These are phyloP conservation scores for Zoysia japonica DNA, from an alignment of 176 grass and related monocot species.

Conservation along the genomic window DNA sequence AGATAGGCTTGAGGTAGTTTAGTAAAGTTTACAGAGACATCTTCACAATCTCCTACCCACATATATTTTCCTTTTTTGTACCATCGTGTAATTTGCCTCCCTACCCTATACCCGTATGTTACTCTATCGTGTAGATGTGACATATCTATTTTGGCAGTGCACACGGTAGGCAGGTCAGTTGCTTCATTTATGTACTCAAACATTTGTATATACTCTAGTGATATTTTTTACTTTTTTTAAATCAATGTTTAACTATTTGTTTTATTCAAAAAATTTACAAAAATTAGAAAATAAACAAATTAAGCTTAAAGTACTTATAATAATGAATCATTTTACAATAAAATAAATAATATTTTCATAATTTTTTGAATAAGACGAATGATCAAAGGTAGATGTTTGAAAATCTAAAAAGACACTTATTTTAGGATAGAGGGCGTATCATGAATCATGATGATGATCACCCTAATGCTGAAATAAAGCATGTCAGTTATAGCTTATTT, in stretches of 20 bases:
- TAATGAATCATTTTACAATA: no score
- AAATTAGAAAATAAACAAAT: no score
- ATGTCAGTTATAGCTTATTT: conserved; percentile 29
- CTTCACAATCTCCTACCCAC: conserved; percentile 17
- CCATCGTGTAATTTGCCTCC: conserved; percentile 42
- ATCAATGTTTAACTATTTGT: no score
- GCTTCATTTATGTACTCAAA: conserved; percentile 49
- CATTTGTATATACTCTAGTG: conserved; percentile 49
- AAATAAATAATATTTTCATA: no score
- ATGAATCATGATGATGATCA: background rate
- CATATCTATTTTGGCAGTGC: conserved; percentile 58
- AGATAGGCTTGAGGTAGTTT: conserved; percentile 41
- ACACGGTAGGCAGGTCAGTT: conserved; percentile 49
- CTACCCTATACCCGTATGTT: conserved; percentile 31
- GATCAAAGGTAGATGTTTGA: no score
- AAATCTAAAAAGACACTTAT: no score
- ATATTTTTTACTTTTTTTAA: no score
- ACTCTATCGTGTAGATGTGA: conserved; percentile 28
- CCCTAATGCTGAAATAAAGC: conserved; percentile 51
- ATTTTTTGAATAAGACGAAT: no score
- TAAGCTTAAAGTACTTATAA: no score
- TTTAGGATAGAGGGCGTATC: no score
- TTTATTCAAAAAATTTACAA: no score
- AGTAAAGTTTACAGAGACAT: conserved; percentile 60
- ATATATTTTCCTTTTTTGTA: conserved; percentile 20